These are phyloP conservation scores for Sporothrix phasma DNA, from an alignment of 2,329 filamentous ascomycete genomes.

Conservation along the genomic window DNA sequence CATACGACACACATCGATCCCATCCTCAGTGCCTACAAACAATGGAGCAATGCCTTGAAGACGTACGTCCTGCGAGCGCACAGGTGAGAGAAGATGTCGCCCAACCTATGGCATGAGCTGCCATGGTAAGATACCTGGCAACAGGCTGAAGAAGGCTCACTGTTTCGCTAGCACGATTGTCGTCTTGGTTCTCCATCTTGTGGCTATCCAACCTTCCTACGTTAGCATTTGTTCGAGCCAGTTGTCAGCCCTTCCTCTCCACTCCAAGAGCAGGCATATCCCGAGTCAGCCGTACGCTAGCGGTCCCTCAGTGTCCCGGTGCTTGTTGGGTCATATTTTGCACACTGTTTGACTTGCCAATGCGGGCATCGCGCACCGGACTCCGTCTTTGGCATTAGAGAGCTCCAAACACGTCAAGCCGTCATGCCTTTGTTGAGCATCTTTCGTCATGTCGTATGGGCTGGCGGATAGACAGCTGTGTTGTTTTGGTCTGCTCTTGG, in stretches of 20 bases:
- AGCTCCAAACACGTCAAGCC: background rate
- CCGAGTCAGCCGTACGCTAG: conserved; percentile 7
- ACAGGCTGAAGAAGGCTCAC: too few species aligned
- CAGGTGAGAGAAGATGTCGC: background rate
- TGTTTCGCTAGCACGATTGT: too few species aligned
- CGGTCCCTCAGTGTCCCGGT: background rate
- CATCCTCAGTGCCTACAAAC: too few species aligned
- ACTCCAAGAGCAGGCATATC: background rate
- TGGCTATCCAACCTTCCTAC: too few species aligned
- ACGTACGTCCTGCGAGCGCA: background rate
- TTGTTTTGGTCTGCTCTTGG: background rate
- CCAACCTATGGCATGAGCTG: background rate
- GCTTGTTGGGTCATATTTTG: background rate
- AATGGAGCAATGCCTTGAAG: too few species aligned
- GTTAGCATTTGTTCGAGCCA: too few species aligned
- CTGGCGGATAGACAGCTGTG: background rate
- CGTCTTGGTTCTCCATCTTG: too few species aligned
- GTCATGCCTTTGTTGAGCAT: background rate
- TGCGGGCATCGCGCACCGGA: background rate
- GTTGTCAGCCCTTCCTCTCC: background rate
- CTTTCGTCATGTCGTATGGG: background rate
- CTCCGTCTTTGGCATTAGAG: background rate
- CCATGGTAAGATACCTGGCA: conserved; percentile 3
- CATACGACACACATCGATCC: too few species aligned
- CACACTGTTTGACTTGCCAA: too few species aligned